phyloP scores from a whole-genome alignment of 371 early-diverging fungal genomes.

The Choanephora cucurbitarum region DNA sequence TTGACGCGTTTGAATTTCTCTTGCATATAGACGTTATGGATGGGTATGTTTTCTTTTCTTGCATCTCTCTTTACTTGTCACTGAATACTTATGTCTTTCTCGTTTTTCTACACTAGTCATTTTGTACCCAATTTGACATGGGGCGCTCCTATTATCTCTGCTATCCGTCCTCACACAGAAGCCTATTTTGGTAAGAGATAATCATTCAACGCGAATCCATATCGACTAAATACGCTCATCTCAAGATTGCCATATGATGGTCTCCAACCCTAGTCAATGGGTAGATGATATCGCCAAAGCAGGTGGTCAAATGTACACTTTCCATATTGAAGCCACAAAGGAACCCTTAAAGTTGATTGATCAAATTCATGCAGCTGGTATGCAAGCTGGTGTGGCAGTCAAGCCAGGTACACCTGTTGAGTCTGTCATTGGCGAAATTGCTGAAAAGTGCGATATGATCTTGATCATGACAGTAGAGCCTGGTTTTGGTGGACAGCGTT shows the following conservation, averaged over 20 bases:
- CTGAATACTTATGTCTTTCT: too few relatives aligned
- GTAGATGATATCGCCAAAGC: constrained; percentile 92
- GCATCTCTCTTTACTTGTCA: too few relatives aligned
- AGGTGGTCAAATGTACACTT: constrained; percentile 90
- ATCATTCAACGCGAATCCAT: too few relatives aligned
- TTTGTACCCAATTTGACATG: constrained; percentile 98
- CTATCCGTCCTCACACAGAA: constrained; percentile 85
- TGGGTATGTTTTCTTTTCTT: too few relatives aligned
- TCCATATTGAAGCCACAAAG: constrained; percentile 93
- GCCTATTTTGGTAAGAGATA: constrained; percentile 93
- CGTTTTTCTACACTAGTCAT: too few relatives aligned
- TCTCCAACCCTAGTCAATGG: constrained; percentile 92
- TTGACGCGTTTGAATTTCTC: constrained; percentile 1
- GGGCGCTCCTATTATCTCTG: constrained; percentile 92
- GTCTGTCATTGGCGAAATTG: constrained; percentile 64
- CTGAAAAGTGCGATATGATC: constrained; percentile 83
- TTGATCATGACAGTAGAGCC: constrained; percentile 99
- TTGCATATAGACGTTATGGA: constrained; percentile 73
- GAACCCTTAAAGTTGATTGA: constrained; percentile 78
- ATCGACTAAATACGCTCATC: too few relatives aligned
- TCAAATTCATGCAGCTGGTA: constrained; percentile 78
- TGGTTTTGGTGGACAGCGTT: constrained; percentile 96
- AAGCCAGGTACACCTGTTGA: constrained; percentile 92
- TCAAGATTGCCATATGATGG: constrained; percentile 99
- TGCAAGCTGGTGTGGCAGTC: constrained; percentile 94